Evolutionary conservation across 1,284 basidiomycete genomes (phyloP).

Genomic region (Rhodotorula sp.): DNA sequence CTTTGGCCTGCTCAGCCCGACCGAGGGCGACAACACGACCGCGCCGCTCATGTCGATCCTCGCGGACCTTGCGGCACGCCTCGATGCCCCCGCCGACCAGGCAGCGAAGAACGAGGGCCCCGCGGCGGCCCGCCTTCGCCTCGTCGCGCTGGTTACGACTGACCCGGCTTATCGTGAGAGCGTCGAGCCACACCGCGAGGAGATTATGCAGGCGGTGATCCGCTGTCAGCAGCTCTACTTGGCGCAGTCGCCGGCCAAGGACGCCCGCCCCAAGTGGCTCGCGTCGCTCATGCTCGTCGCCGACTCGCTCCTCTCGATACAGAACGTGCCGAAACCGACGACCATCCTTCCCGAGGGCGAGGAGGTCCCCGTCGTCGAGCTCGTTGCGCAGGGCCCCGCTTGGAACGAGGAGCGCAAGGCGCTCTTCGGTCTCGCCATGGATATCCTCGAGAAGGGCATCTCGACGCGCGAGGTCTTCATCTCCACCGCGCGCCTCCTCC

Average conservation of each 20-base stretch:
- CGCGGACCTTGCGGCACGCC: slow-evolving; percentile 60
- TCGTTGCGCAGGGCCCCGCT: slow-evolving; percentile 62
- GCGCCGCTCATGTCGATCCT: slow-evolving; percentile 59
- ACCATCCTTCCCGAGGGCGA: slow-evolving; percentile 64
- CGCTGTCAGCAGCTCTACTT: slow-evolving; percentile 32
- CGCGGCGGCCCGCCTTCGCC: slow-evolving; percentile 40
- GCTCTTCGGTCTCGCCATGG: slow-evolving; percentile 72
- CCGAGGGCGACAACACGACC: slow-evolving; percentile 57
- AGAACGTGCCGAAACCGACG: slow-evolving; percentile 63
- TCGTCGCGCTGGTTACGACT: slow-evolving; percentile 45
- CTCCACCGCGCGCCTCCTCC: slow-evolving; percentile 74
- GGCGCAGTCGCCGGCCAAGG: slow-evolving; percentile 41
- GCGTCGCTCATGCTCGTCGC: slow-evolving; percentile 76
- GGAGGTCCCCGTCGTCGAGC: slow-evolving; percentile 54
- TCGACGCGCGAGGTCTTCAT: slow-evolving; percentile 76
- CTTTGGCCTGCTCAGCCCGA: slow-evolving; percentile 24
- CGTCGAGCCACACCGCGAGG: slow-evolving; percentile 37
- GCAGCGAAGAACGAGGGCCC: slow-evolving; percentile 31
- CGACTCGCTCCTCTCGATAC: slow-evolving; percentile 74
- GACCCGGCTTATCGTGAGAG: slow-evolving; percentile 44
- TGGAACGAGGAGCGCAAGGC: slow-evolving; percentile 64
- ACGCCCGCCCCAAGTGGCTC: slow-evolving; percentile 72
- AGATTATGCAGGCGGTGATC: slow-evolving; percentile 37
- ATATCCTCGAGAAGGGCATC: slow-evolving; percentile 64
- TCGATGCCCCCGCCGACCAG: slow-evolving; percentile 25